These are phyloP conservation scores for Penicillium flavigenum DNA, from an alignment of 495 filamentous ascomycete genomes.

Conservation along the genomic window DNA sequence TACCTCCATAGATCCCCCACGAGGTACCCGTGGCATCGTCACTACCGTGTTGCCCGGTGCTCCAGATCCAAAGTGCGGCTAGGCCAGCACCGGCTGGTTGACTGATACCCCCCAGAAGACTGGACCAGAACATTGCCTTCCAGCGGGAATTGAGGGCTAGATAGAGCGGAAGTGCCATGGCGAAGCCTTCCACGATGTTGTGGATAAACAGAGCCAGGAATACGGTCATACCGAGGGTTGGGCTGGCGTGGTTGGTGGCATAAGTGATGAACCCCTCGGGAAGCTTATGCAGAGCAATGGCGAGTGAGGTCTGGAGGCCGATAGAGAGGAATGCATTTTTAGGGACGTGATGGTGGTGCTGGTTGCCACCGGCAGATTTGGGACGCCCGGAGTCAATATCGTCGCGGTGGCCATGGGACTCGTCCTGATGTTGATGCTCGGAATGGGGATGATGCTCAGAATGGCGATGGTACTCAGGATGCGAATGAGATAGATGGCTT, in stretches of 20 bases:
- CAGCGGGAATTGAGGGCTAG: slow-evolving; percentile 74
- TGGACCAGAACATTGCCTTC: slow-evolving; percentile 81
- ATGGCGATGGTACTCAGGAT: slow-evolving; percentile 8
- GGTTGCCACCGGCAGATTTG: slow-evolving; percentile 36
- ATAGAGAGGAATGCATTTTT: slow-evolving; percentile 91
- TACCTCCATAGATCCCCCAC: slow-evolving; percentile 75
- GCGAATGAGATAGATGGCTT: neutral
- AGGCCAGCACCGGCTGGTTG: slow-evolving; percentile 85
- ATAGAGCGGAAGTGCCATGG: slow-evolving; percentile 87
- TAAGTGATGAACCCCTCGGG: slow-evolving; percentile 99
- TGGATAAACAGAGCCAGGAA: slow-evolving; percentile 96
- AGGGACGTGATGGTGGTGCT: slow-evolving; percentile 95
- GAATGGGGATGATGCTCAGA: slow-evolving; percentile 10
- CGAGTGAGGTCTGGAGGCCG: slow-evolving; percentile 87
- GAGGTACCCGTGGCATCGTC: slow-evolving; percentile 50
- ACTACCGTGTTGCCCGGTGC: slow-evolving; percentile 50
- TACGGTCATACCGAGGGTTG: slow-evolving; percentile 79
- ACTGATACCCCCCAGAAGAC: slow-evolving; percentile 76
- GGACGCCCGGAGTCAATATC: slow-evolving; percentile 29
- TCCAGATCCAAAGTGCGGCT: slow-evolving; percentile 79
- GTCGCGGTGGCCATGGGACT: slow-evolving; percentile 17
- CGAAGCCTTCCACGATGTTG: slow-evolving; percentile 96
- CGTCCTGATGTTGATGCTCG: slow-evolving; percentile 12
- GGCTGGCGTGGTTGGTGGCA: slow-evolving; percentile 94
- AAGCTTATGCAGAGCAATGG: slow-evolving; percentile 94